Evolutionary conservation across 2,329 filamentous ascomycete genomes (phyloP), one percentile per base, ranked within the genome.

Genomic region (Dothistroma pini): DNA sequence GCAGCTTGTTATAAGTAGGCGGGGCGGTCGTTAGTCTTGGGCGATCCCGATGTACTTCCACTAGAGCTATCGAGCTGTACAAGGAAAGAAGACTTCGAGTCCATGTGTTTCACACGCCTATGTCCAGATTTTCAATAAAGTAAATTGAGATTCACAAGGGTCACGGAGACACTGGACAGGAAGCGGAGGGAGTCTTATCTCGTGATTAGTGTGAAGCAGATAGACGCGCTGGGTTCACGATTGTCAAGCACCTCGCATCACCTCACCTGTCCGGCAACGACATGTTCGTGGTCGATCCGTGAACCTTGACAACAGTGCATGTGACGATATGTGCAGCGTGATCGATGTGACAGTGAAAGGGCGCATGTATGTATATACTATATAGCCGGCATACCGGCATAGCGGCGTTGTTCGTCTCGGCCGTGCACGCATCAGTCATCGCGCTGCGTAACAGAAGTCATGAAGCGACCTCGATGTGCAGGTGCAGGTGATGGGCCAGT

Each of bases 31-130:
- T 31, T 29, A 29, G 25, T 29, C 10, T 35, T 53, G 19, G 51
- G 3, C n/a, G 31, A 53, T 53, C 51, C 51, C 51, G 51, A 53
- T 35, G 51, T 53, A 53, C 31, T 3, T 11, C 51, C 51, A 35
- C 51, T 21, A 35, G 31, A 53, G 51, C 31, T 29, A 31, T 29
- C 16, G 25, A 51, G 48, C 48, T 51, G 22, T 51, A 44, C 16
- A 2, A n/a, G 41, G 41, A 44, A 44, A 44, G 41, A 14, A 44
- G 41, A 44, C 16, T n/a, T 5, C 41, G n/a, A n/a, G n/a, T 16
- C 3, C 14, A 16, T 38, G 14, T 44, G 4, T 44, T 44, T 16
- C 11, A 44, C 41, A 4, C 3, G 41, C 41, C 16, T 4, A 19
- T 44, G 41, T 14, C 41, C 4, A 35, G 51, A 53, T 29, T 0